phyloP scores from a whole-genome alignment of 345 rosid species.

The Brassica juncea region DNA sequence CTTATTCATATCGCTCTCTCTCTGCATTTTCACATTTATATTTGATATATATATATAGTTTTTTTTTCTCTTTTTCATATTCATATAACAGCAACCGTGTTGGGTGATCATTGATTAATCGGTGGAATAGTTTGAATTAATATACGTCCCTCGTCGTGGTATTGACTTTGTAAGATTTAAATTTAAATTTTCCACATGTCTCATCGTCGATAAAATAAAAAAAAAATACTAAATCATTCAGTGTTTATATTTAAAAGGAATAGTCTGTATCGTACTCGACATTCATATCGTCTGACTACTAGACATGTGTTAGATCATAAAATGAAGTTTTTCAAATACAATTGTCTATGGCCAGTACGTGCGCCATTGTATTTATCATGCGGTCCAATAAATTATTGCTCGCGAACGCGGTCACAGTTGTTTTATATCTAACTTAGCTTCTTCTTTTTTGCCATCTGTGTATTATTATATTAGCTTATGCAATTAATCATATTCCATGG shows the following conservation, averaged over 20 bases:
- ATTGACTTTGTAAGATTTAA: not conserved
- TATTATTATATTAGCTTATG: not conserved
- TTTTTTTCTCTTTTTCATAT: not conserved
- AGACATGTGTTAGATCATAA: constrained; percentile 3
- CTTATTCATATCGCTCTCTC: not conserved
- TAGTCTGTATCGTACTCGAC: not conserved
- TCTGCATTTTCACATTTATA: not conserved
- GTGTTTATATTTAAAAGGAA: not conserved
- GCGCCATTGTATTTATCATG: not conserved
- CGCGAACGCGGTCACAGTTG: not conserved
- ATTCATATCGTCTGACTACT: not conserved
- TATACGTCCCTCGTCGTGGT: constrained; percentile 21
- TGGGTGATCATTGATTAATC: constrained; percentile 8
- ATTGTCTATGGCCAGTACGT: not conserved
- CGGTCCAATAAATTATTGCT: not conserved
- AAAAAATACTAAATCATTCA: not conserved
- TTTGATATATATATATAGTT: not conserved
- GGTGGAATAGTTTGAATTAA: constrained; percentile 14
- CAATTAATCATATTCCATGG: not conserved
- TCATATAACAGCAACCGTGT: not conserved
- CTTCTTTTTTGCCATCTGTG: too few relatives aligned
- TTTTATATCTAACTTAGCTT: not conserved
- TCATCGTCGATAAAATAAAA: not conserved
- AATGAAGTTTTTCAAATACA: not conserved
- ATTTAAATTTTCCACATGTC: constrained; percentile 18